Percentiles rank a stretch among this genome's conserved stretches.
These are phyloP conservation scores for Tetrapisispora nanseiensis DNA, from an alignment of 805 yeast genomes.

Conservation along the genomic window DNA sequence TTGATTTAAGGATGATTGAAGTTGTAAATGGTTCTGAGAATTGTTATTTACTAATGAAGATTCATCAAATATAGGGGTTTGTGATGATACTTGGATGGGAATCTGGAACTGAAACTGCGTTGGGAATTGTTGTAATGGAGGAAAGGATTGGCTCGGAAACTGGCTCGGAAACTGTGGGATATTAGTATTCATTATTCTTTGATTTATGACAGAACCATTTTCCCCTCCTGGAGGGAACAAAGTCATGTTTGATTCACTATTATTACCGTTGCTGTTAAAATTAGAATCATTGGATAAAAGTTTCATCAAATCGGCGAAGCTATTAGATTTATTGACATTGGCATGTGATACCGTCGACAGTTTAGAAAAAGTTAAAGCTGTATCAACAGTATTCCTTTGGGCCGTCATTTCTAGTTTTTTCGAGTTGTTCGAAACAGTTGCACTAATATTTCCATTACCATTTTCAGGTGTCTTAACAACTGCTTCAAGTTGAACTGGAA, in stretches of 20 bases:
- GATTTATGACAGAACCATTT: background rate
- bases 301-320: slow-evolving; percentile 17
- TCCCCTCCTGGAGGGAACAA: background rate
- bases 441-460: background rate
- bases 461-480: background rate
- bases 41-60: background rate
- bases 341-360: background rate
- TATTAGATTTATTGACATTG: slow-evolving; percentile 9
- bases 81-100: slow-evolving; percentile 1
- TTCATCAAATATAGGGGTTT: background rate
- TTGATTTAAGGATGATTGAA: background rate
- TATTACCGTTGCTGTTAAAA: background rate
- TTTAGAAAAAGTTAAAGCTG: background rate
- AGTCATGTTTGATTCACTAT: background rate
- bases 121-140: slow-evolving; percentile 2
- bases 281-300: slow-evolving; percentile 7
- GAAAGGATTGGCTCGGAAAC: background rate
- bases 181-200: background rate
- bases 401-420: background rate
- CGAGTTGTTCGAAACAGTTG: background rate
- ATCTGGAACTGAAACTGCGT: background rate
- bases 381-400: background rate
- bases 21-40: background rate
- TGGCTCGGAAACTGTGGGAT: background rate
- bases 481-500: too few species aligned